These are phyloP conservation scores for Globisporangium cystogenes DNA, from an alignment of 352 stramenopile genomes.

Conservation along the genomic window DNA sequence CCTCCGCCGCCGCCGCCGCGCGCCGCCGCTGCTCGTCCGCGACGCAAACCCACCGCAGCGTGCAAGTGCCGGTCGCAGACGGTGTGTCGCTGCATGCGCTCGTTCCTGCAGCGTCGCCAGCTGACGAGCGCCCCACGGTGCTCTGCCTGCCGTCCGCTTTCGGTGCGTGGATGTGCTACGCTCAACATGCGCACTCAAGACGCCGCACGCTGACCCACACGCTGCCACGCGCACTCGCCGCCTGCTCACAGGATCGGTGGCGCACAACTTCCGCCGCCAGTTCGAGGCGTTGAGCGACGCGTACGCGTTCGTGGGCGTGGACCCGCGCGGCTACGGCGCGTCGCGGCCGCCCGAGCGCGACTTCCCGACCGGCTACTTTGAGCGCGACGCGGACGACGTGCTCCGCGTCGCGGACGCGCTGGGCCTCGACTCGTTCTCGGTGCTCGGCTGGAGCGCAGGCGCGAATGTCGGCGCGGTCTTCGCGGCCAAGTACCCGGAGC, in stretches of 20 bases:
- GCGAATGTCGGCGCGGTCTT: conserved; percentile 71
- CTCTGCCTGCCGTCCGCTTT: conserved; percentile 71
- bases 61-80: conserved; percentile 31
- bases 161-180: no score
- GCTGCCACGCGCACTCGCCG: not conserved
- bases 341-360: conserved; percentile 38
- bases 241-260: conserved; percentile 24
- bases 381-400: conserved; percentile 71
- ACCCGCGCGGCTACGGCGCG: conserved; percentile 50
- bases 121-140: conserved; percentile 22
- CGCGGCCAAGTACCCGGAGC: conserved; percentile 58
- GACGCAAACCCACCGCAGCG: conserved; percentile 14
- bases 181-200: no score
- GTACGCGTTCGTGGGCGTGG: conserved; percentile 64
- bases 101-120: conserved; percentile 13
- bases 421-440: conserved; percentile 59
- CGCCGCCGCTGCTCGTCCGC: conserved; percentile 13
- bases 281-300: conserved; percentile 37
- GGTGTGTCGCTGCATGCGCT: conserved; percentile 45
- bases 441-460: conserved; percentile 71
- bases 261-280: conserved; percentile 57
- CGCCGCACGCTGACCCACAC: no score
- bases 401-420: conserved; percentile 50
- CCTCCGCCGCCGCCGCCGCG: not conserved
- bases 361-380: conserved; percentile 49